These are phyloP conservation scores for Lodderomyces margitis DNA, from an alignment of 1,139 yeast genomes.

Conservation along the genomic window DNA sequence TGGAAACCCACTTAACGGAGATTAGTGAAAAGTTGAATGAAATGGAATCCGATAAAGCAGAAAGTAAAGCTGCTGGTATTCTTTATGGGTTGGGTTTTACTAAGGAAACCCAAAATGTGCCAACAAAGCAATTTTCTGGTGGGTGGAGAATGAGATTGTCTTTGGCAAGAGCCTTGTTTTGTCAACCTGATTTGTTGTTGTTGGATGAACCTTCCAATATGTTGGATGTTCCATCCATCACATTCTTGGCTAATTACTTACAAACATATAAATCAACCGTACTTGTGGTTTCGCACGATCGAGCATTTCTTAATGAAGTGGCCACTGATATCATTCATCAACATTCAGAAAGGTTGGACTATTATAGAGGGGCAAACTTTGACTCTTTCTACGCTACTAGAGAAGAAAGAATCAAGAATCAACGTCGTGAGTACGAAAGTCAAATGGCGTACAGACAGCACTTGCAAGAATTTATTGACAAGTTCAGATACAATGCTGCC, in stretches of 20 bases:
- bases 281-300: slow-evolving; percentile 94
- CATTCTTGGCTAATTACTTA: slow-evolving; percentile 84
- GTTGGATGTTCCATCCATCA: slow-evolving; percentile 99
- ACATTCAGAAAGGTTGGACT: slow-evolving; percentile 94
- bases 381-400: slow-evolving; percentile 90
- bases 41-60: slow-evolving; percentile 97
- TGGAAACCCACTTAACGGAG: slow-evolving; percentile 73
- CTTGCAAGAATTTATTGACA: slow-evolving; percentile 90
- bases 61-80: slow-evolving; percentile 95
- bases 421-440: slow-evolving; percentile 90
- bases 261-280: slow-evolving; percentile 91
- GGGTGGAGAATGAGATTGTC: slow-evolving; percentile 99
- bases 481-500: slow-evolving; percentile 95
- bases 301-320: slow-evolving; percentile 94
- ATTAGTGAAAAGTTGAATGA: slow-evolving; percentile 80
- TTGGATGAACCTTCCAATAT: slow-evolving; percentile 99
- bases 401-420: slow-evolving; percentile 93
- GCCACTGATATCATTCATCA: slow-evolving; percentile 98
- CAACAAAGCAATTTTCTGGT: slow-evolving; percentile 94
- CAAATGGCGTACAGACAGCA: slow-evolving; percentile 96
- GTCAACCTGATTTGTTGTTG: slow-evolving; percentile 89
- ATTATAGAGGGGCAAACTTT: slow-evolving; percentile 91
- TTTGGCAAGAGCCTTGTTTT: slow-evolving; percentile 95
- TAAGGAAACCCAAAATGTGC: slow-evolving; percentile 72
- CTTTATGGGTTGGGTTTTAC: slow-evolving; percentile 91